These are phyloP conservation scores for Phytophthora sojae DNA, from an alignment of 352 stramenopile species.

Conservation along the genomic window DNA sequence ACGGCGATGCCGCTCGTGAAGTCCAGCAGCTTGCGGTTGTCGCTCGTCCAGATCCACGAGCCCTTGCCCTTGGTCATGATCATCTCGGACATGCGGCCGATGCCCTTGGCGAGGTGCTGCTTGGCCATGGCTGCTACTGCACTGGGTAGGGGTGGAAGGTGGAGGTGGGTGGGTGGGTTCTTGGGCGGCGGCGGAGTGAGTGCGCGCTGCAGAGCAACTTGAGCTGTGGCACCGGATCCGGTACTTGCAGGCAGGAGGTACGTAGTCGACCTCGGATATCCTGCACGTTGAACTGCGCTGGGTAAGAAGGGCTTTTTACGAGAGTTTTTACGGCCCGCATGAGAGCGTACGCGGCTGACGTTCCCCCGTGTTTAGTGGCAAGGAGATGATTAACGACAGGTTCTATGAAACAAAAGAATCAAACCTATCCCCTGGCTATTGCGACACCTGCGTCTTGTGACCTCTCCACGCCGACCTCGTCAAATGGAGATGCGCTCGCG, in stretches of 20 bases:
- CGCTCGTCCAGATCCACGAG: conserved; percentile 87
- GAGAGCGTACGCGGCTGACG: background rate
- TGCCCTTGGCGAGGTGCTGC: conserved; percentile 74
- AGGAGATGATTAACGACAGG: background rate
- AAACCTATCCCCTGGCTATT: no score
- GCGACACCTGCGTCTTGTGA: background rate
- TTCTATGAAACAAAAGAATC: no score
- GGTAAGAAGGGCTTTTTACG: background rate
- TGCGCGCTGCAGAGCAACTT: background rate
- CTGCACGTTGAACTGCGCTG: background rate
- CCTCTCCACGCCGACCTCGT: background rate
- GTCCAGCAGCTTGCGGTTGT: conserved; percentile 91
- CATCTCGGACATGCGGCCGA: conserved; percentile 88
- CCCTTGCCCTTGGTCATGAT: conserved; percentile 87
- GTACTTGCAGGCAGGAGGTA: no score
- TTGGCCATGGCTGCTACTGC: conserved; percentile 64
- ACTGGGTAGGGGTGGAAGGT: conserved; percentile 18
- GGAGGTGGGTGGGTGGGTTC: background rate
- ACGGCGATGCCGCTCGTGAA: conserved; percentile 95
- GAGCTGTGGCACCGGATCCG: background rate
- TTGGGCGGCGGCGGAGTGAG: background rate
- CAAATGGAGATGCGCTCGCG: background rate
- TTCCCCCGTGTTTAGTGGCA: background rate
- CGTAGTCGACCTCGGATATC: background rate
- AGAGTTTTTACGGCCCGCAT: background rate